A percentile compares a stretch with the other conserved stretches of the same genome.
Evolutionary conservation across 768 basidiomycete genomes (phyloP).

Genomic region (Gloeopeniophorella convolvens): DNA sequence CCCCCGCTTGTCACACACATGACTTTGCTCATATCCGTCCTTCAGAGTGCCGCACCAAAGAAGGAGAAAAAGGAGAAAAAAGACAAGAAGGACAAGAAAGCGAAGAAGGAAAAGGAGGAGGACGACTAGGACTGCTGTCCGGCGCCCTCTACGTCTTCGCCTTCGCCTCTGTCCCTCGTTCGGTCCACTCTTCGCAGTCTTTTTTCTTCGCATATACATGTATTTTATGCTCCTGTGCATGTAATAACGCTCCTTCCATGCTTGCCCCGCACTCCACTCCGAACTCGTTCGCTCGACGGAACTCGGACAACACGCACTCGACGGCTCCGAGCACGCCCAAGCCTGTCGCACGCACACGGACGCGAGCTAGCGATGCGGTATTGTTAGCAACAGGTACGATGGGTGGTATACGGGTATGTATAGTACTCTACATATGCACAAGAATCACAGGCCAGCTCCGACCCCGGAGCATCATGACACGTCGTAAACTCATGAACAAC

Average conservation of each 20-base stretch:
- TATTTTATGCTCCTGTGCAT: conserved; percentile 19
- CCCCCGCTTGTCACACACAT: conserved; percentile 5
- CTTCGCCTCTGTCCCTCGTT: conserved; percentile 3
- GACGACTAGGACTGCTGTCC: conserved; percentile 36
- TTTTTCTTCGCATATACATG: conserved; percentile 14
- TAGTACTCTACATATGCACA: background rate
- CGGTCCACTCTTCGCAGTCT: conserved; percentile 11
- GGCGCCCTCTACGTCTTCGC: conserved; percentile 1
- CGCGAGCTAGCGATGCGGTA: too few species aligned
- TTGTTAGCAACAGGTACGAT: too few species aligned
- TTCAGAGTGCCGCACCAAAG: conserved; percentile 31
- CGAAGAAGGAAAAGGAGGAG: conserved; percentile 51
- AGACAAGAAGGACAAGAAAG: conserved; percentile 38
- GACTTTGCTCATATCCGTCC: background rate
- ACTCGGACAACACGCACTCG: too few species aligned
- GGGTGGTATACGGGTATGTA: background rate
- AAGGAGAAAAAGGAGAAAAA: conserved; percentile 36
- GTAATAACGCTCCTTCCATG: conserved; percentile 14
- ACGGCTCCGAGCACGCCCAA: too few species aligned
- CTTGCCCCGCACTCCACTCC: too few species aligned
- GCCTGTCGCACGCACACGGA: too few species aligned
- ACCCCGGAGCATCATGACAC: background rate
- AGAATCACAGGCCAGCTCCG: background rate
- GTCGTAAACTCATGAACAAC: conserved; percentile 1
- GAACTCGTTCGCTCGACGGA: too few species aligned